These are phyloP conservation scores for Cercospora canescens DNA, from an alignment of 2,329 filamentous ascomycete species.

Conservation along the genomic window DNA sequence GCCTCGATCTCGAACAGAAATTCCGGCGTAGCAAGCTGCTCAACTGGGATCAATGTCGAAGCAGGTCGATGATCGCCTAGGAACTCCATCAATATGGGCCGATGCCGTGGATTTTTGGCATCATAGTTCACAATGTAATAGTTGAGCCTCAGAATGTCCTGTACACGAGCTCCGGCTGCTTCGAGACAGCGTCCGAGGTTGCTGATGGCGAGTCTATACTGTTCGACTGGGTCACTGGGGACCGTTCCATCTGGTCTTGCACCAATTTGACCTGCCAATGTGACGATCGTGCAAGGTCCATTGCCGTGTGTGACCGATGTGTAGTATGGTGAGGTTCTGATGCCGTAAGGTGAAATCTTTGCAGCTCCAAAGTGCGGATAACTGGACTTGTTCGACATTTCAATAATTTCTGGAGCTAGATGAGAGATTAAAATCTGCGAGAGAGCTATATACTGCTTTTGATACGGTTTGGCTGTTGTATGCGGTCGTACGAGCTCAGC, in stretches of 20 bases:
- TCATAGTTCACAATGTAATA: conserved; percentile 32
- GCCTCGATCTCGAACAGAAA: conserved; percentile 33
- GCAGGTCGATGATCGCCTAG: conserved; percentile 29
- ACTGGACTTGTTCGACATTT: neutral
- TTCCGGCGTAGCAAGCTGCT: conserved; percentile 28
- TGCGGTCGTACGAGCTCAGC: conserved; percentile 4
- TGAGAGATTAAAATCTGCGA: neutral
- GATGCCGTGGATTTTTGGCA: conserved; percentile 24
- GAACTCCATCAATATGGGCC: conserved; percentile 23
- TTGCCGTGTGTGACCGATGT: conserved; percentile 18
- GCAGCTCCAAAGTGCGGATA: conserved; percentile 1
- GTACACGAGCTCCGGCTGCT: conserved; percentile 26
- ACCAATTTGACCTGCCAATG: conserved; percentile 29
- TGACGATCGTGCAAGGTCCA: conserved; percentile 21
- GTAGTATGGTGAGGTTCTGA: conserved; percentile 23
- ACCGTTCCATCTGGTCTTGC: conserved; percentile 24
- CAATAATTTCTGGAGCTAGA: neutral
- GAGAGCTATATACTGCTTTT: neutral
- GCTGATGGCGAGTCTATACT: conserved; percentile 26
- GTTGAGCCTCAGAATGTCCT: conserved; percentile 29
- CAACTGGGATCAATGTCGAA: conserved; percentile 27
- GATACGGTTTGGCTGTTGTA: neutral
- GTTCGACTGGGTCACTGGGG: conserved; percentile 24
- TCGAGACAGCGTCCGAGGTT: conserved; percentile 27
- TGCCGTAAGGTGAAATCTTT: conserved; percentile 19